phyloP scores from a whole-genome alignment of 495 filamentous ascomycete genomes.

The Xanthoparmelia taractica region DNA sequence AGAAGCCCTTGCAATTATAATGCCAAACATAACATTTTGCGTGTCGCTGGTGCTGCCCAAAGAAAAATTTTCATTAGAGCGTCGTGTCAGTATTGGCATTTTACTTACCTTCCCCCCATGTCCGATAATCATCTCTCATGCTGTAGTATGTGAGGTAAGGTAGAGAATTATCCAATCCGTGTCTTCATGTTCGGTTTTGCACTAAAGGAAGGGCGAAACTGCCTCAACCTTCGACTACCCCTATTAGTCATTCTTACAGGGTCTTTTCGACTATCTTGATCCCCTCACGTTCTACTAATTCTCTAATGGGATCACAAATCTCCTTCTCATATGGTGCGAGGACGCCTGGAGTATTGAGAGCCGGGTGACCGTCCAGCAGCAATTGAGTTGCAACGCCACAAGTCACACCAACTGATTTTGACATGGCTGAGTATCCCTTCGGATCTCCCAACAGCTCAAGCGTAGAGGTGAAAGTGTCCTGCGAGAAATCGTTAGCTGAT shows the following conservation, averaged over 20 bases:
- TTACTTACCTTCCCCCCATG: no score
- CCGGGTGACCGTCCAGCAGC: conserved; percentile 23
- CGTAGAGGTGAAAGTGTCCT: conserved; percentile 24
- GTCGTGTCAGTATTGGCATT: no score
- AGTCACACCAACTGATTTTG: conserved; percentile 21
- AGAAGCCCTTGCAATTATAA: no score
- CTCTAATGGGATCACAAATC: conserved; percentile 26
- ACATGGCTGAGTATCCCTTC: conserved; percentile 24
- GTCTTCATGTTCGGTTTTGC: no score
- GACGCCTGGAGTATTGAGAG: conserved; percentile 22
- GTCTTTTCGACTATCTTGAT: conserved; percentile 37
- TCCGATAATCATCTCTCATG: no score
- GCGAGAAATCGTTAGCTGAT: background rate
- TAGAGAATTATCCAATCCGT: no score
- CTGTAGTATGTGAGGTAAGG: no score
- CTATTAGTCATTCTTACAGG: conserved; percentile 23
- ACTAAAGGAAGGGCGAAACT: no score
- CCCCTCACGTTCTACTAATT: conserved; percentile 30
- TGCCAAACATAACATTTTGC: no score
- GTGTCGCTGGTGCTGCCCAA: no score
- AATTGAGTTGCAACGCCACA: conserved; percentile 26
- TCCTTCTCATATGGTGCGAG: conserved; percentile 24
- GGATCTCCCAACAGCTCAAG: conserved; percentile 25
- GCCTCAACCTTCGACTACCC: no score
- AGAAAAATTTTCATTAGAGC: no score